Base-by-base conservation (phyloP, 108 stramenopile genomes). In the Cyclotella distinguenda region DNA sequence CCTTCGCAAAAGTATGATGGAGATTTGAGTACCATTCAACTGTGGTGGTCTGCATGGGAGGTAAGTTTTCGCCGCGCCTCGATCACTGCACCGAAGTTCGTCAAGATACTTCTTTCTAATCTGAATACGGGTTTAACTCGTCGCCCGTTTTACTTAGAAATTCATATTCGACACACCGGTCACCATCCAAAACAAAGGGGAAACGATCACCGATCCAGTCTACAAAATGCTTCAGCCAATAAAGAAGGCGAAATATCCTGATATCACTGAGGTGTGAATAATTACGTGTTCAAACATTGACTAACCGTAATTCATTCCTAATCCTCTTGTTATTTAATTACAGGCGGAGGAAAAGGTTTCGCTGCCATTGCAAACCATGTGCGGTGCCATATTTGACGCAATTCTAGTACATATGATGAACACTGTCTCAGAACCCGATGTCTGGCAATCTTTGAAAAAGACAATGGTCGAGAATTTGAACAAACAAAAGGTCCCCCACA, bases 321-420 rank as follows among this genome's bases (percentile, higher is more conserved):
- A n/a, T n/a, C n/a, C n/a, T n/a, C n/a, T n/a, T n/a, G n/a, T n/a
- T n/a, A n/a, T 30, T n/a, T n/a, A 15, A n/a, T 30, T 31, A 13
- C 25, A 63, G 18, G 69, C 89, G 64, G 95, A 96, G 74, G 90
- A 91, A 61, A 77, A 56, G 52, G 89, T 90, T 59, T 92, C 90
- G 25, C 45, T 95, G 31, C 93, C 96, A 13, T 76, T 96, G 28
- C 90, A 92, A 80, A 91, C 91, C 18, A 66, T 96, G 84, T 91
- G 89, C 68, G 86, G 88, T 27, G 96, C 96, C 8, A 91, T 93
- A 50, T 96, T 96, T 74, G 96, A 96, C 61, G 84, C 90, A 8
- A 95, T 95, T 59, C 73, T 97, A 22, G 94, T 97, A 10, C 91
- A 96, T 72, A 91, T 96, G 94, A 88, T 97, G 87, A 90, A 95